phyloP scores from a whole-genome alignment of 768 basidiomycete genomes.

The Tricholoma terreum region DNA sequence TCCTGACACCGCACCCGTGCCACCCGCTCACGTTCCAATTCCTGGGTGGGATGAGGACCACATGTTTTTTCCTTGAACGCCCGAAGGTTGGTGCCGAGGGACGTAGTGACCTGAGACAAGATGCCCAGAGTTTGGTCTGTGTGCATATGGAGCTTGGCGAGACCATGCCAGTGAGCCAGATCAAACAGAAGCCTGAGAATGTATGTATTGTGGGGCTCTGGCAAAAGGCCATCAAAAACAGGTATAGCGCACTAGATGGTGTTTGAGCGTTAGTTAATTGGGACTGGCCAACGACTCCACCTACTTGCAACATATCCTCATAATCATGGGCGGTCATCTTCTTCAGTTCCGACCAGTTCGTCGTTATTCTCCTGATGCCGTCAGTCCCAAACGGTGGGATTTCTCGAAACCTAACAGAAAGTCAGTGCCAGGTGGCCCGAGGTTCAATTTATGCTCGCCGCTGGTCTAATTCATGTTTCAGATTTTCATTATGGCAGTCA shows the following conservation, averaged over 20 bases:
- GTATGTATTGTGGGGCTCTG: constrained; percentile 10
- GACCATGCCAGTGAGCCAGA: constrained; percentile 27
- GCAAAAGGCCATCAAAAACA: constrained; percentile 4
- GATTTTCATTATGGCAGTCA: constrained; percentile 11
- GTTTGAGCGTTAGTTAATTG: neutral
- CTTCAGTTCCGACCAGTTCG: constrained; percentile 23
- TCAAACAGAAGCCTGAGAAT: constrained; percentile 23
- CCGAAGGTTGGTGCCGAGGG: constrained; percentile 19
- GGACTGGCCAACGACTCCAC: neutral
- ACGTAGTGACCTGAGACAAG: constrained; percentile 15
- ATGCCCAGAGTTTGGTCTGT: neutral
- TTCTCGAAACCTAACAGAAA: neutral
- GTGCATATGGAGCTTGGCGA: constrained; percentile 13
- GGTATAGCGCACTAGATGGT: constrained; percentile 4
- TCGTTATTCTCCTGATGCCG: constrained; percentile 23
- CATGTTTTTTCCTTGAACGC: constrained; percentile 17
- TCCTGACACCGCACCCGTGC: constrained; percentile 3
- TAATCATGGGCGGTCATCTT: constrained; percentile 28
- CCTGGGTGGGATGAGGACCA: constrained; percentile 3
- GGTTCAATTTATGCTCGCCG: constrained; percentile 12
- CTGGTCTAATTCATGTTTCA: constrained; percentile 21
- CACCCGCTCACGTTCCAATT: constrained; percentile 7
- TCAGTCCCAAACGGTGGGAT: constrained; percentile 16
- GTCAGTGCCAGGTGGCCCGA: neutral
- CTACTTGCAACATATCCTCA: constrained; percentile 27